phyloP scores from a whole-genome alignment of 352 stramenopile species.

The Phytophthora chlamydospora region DNA sequence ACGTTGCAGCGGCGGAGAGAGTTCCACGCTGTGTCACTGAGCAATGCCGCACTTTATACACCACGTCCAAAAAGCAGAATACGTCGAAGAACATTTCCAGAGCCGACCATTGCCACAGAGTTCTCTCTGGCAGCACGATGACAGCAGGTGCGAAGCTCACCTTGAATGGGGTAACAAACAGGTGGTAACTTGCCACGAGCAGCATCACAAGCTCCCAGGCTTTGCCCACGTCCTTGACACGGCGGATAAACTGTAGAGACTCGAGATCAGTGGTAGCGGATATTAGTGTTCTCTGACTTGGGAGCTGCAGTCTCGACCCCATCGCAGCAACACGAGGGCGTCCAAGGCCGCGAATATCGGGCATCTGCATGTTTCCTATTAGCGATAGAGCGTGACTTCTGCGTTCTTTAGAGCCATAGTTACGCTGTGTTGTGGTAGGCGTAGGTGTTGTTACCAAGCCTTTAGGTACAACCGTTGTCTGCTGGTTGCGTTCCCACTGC shows the following conservation, averaged over 20 bases:
- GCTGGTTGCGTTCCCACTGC: constrained; percentile 30
- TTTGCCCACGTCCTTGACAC: constrained; percentile 46
- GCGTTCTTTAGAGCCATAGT: not conserved
- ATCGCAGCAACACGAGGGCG: constrained; percentile 21
- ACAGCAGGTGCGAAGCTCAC: constrained; percentile 58
- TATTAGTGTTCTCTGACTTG: constrained; percentile 19
- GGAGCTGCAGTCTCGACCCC: constrained; percentile 19
- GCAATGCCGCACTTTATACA: constrained; percentile 38
- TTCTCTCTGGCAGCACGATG: constrained; percentile 13
- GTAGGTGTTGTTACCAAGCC: no score
- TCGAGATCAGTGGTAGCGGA: constrained; percentile 28
- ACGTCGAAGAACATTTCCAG: constrained; percentile 57
- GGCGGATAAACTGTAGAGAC: constrained; percentile 39
- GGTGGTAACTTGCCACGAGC: constrained; percentile 48
- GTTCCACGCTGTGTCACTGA: constrained; percentile 15
- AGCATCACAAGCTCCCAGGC: constrained; percentile 59
- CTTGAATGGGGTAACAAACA: constrained; percentile 56
- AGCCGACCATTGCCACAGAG: constrained; percentile 42
- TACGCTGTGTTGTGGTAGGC: not conserved
- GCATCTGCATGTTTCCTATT: constrained; percentile 2
- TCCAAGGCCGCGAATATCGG: constrained; percentile 1
- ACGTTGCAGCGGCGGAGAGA: constrained; percentile 1
- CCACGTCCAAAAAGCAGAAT: constrained; percentile 49
- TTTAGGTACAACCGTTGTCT: not conserved
- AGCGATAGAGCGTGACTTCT: constrained; percentile 1